Percentiles rank a stretch among this genome's conserved stretches.
Evolutionary conservation across 1,139 yeast genomes (phyloP).

Genomic region (Hanseniaspora gamundiae): DNA sequence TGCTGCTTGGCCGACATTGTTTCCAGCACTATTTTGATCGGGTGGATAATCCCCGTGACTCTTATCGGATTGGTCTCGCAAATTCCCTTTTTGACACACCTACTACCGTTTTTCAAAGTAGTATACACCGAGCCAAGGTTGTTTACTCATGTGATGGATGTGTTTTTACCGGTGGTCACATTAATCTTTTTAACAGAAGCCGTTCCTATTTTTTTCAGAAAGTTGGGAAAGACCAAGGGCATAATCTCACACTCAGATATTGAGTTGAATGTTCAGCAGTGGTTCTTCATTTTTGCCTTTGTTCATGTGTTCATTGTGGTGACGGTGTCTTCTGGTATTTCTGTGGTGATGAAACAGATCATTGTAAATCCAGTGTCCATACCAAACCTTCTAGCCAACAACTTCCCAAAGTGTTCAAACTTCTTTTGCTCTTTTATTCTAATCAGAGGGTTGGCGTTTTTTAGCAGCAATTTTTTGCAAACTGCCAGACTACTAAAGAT

Average conservation of each 20-base stretch:
- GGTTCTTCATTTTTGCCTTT: slow-evolving; percentile 62
- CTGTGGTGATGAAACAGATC: slow-evolving; percentile 51
- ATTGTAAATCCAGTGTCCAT: slow-evolving; percentile 62
- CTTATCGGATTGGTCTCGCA: slow-evolving; percentile 57
- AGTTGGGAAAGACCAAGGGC: slow-evolving; percentile 38
- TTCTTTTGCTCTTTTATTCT: slow-evolving; percentile 68
- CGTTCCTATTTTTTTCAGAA: slow-evolving; percentile 40
- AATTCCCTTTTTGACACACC: slow-evolving; percentile 42
- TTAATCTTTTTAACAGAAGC: slow-evolving; percentile 45
- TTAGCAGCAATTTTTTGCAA: slow-evolving; percentile 56
- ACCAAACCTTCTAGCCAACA: slow-evolving; percentile 57
- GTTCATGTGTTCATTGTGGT: slow-evolving; percentile 77
- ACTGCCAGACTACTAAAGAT: slow-evolving; percentile 26
- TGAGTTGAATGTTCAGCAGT: slow-evolving; percentile 49
- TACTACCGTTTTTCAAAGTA: slow-evolving; percentile 30
- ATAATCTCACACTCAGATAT: slow-evolving; percentile 42
- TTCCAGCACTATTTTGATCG: slow-evolving; percentile 36
- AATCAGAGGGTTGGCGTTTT: slow-evolving; percentile 58
- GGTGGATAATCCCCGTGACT: slow-evolving; percentile 65
- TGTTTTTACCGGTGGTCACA: slow-evolving; percentile 47
- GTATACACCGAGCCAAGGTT: neutral
- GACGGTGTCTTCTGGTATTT: slow-evolving; percentile 70
- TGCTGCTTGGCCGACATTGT: slow-evolving; percentile 32
- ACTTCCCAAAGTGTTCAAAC: slow-evolving; percentile 71
- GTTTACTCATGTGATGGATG: slow-evolving; percentile 37